Conservation (phyloP, 805 yeast genomes). For the Candida chauliodis region DNA sequence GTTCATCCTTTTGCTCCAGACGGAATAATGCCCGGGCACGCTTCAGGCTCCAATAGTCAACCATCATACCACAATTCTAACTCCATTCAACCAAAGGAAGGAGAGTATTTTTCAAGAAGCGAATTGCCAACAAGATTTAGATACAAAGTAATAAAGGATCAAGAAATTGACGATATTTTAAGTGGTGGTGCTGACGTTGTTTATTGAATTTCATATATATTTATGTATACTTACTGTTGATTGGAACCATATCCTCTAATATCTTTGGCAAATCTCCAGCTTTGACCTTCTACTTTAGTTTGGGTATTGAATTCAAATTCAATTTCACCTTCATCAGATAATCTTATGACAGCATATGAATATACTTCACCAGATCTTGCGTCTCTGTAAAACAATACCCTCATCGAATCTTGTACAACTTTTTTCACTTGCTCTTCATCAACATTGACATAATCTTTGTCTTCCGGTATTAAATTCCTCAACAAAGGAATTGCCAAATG, state of each 20-base stretch:
- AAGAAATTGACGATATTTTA: slow-evolving; percentile 73
- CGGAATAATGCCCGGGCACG: slow-evolving; percentile 38
- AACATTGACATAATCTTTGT: slow-evolving; percentile 67
- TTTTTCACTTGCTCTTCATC: slow-evolving; percentile 72
- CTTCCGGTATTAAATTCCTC: slow-evolving; percentile 78
- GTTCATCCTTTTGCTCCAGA: slow-evolving; percentile 43
- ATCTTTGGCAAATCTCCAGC: slow-evolving; percentile 86
- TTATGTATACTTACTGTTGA: slow-evolving; percentile 25
- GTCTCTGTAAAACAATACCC: slow-evolving; percentile 91
- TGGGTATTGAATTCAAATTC: slow-evolving; percentile 62
- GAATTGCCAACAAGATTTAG: slow-evolving; percentile 74
- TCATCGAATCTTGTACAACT: slow-evolving; percentile 83
- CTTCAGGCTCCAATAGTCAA: slow-evolving; percentile 7
- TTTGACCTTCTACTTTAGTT: slow-evolving; percentile 67
- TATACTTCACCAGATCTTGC: slow-evolving; percentile 90
- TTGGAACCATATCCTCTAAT: slow-evolving; percentile 89
- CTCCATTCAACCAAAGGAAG: slow-evolving; percentile 39
- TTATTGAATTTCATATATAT: slow-evolving; percentile 24
- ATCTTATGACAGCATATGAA: slow-evolving; percentile 69
- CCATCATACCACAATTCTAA: slow-evolving; percentile 20
- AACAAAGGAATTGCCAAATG: slow-evolving; percentile 90
- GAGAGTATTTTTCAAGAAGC: slow-evolving; percentile 50
- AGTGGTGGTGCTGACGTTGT: slow-evolving; percentile 78
- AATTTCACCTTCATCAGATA: slow-evolving; percentile 32
- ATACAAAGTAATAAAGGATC: slow-evolving; percentile 56